phyloP scores from a whole-genome alignment of 305 asterid species.

The Fraxinus sp. region DNA sequence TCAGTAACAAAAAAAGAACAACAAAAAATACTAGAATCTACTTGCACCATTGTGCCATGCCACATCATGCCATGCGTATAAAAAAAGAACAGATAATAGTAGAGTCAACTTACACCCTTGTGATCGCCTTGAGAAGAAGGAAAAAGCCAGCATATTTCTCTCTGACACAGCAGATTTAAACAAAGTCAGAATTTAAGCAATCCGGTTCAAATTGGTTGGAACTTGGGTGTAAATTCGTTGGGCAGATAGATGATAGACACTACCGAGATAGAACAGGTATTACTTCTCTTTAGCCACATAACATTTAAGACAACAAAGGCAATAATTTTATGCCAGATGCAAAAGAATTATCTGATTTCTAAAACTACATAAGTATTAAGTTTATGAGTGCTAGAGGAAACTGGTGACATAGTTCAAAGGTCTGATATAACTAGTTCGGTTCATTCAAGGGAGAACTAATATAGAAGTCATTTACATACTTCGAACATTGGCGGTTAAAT shows the following conservation, averaged over 20 bases:
- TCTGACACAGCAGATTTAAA: conserved; percentile 44
- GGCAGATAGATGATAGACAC: background rate
- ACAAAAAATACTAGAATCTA: background rate
- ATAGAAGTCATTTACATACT: background rate
- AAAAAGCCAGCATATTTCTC: conserved; percentile 89
- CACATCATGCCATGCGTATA: background rate
- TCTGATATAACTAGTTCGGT: background rate
- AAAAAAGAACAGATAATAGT: background rate
- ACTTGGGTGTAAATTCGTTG: background rate
- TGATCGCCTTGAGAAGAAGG: conserved; percentile 75
- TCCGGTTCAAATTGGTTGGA: background rate
- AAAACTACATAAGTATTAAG: background rate
- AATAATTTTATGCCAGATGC: background rate
- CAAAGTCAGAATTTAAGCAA: conserved; percentile 4
- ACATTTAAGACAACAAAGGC: background rate
- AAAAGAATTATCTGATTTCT: background rate
- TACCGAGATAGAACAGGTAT: background rate
- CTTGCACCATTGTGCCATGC: background rate
- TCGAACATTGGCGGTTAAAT: background rate
- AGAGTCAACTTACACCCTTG: conserved; percentile 77
- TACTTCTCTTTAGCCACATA: background rate
- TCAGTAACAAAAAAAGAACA: conserved; percentile 5
- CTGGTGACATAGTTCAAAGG: background rate
- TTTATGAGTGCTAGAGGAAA: background rate
- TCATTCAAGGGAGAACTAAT: background rate